Evolutionary conservation across 768 basidiomycete species (phyloP).

Genomic region (Amanita rubescens): DNA sequence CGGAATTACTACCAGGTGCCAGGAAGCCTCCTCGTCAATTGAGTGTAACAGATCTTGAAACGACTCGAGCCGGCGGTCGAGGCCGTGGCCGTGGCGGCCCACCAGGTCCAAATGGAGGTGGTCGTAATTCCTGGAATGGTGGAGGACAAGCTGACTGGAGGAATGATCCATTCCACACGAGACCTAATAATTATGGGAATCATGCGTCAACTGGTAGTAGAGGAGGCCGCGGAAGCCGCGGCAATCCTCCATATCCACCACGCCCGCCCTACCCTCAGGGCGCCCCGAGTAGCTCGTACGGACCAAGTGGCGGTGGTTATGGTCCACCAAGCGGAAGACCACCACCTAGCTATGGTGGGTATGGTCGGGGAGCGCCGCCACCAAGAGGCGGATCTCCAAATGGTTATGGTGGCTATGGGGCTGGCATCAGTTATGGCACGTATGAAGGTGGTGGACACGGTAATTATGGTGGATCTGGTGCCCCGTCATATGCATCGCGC

Average conservation of each 20-base stretch:
- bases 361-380: slow-evolving; percentile 10
- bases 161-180: slow-evolving; percentile 42
- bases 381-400: slow-evolving; percentile 13
- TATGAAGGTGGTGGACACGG: slow-evolving; percentile 27
- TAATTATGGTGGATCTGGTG: slow-evolving; percentile 23
- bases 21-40: slow-evolving; percentile 53
- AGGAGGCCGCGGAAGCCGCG: slow-evolving; percentile 21
- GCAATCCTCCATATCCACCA: slow-evolving; percentile 24
- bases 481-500: slow-evolving; percentile 3
- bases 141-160: slow-evolving; percentile 28
- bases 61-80: slow-evolving; percentile 47
- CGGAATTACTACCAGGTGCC: slow-evolving; percentile 71
- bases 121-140: slow-evolving; percentile 15
- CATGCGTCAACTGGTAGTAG: slow-evolving; percentile 17
- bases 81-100: slow-evolving; percentile 42
- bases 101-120: slow-evolving; percentile 1
- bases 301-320: slow-evolving; percentile 13
- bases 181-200: slow-evolving; percentile 30
- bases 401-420: slow-evolving; percentile 25
- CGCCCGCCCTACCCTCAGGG: slow-evolving; percentile 23
- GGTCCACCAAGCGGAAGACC: neutral
- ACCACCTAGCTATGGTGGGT: slow-evolving; percentile 20
- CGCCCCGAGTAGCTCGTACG: slow-evolving; percentile 18
- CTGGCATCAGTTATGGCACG: slow-evolving; percentile 18
- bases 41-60: slow-evolving; percentile 63